Evolutionary conservation across 176 grass and related monocot genomes (phyloP).

Genomic region (Echinochloa phyllopogon): DNA sequence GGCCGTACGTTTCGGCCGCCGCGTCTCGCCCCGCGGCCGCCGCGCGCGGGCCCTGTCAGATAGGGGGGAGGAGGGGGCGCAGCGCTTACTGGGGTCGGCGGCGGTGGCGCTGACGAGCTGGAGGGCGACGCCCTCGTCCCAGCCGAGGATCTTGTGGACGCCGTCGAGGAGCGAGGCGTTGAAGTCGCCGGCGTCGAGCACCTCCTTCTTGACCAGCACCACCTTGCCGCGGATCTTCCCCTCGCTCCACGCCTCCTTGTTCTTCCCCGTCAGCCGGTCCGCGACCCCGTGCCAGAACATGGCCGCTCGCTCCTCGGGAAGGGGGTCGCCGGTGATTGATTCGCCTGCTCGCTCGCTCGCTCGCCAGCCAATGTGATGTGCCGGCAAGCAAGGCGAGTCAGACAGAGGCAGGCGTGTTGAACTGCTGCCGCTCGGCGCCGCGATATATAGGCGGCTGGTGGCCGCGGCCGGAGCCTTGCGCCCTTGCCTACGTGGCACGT

Average conservation of each 20-base stretch:
- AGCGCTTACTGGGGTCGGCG: conserved; percentile 51
- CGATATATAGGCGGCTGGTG: conserved; percentile 13
- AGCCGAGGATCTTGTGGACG: conserved; percentile 57
- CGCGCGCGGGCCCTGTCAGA: neutral
- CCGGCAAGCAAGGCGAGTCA: neutral
- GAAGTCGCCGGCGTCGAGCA: conserved; percentile 64
- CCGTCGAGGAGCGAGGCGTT: conserved; percentile 64
- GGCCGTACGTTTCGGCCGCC: neutral
- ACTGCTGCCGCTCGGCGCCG: neutral
- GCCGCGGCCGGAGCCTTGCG: too few relatives aligned
- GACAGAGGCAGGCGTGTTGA: neutral
- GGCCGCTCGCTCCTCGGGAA: neutral
- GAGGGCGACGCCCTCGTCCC: conserved; percentile 50
- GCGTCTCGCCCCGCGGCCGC: neutral
- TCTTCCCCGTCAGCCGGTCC: conserved; percentile 61
- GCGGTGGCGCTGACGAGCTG: conserved; percentile 82
- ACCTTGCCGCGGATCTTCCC: conserved; percentile 63
- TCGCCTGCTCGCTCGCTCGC: neutral
- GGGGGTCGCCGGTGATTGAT: neutral
- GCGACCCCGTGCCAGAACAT: conserved; percentile 54
- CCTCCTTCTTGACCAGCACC: conserved; percentile 62
- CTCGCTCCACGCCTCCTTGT: conserved; percentile 55
- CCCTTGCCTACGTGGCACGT: neutral
- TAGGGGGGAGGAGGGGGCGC: too few relatives aligned
- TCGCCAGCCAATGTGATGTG: neutral